Percentiles rank a stretch among this genome's conserved stretches.
Evolutionary conservation across 352 stramenopile genomes (phyloP).

Genomic region (Aphanomyces euteiches): DNA sequence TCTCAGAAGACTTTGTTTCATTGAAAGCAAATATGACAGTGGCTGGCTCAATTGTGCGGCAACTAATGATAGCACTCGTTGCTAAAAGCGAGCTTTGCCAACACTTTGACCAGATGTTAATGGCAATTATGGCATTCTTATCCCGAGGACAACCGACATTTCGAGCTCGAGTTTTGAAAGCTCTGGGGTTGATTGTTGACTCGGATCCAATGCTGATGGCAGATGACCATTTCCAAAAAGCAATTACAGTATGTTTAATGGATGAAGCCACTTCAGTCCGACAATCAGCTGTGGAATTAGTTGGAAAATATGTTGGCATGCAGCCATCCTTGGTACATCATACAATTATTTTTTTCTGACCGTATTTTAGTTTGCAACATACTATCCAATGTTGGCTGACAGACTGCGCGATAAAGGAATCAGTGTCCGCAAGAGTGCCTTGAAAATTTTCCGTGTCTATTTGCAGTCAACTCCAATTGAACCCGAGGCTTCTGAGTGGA

Average conservation of each 20-base stretch:
- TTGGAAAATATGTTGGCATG: conserved; percentile 73
- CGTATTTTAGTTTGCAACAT: conserved; percentile 61
- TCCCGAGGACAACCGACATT: conserved; percentile 67
- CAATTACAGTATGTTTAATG: conserved; percentile 63
- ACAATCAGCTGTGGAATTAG: conserved; percentile 79
- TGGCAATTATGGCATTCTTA: conserved; percentile 72
- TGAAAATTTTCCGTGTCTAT: conserved; percentile 69
- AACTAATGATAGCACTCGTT: conserved; percentile 46
- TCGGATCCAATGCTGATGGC: conserved; percentile 83
- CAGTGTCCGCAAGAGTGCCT: conserved; percentile 81
- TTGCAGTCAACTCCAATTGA: conserved; percentile 33
- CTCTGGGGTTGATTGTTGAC: conserved; percentile 67
- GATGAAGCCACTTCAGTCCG: conserved; percentile 78
- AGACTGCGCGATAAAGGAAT: conserved; percentile 78
- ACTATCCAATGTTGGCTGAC: conserved; percentile 70
- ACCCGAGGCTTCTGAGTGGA: conserved; percentile 4
- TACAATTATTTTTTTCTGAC: neutral
- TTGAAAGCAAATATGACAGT: conserved; percentile 7
- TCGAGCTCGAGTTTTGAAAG: conserved; percentile 73
- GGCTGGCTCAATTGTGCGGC: conserved; percentile 29
- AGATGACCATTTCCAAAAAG: conserved; percentile 47
- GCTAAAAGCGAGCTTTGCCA: conserved; percentile 61
- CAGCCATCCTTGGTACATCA: conserved; percentile 66
- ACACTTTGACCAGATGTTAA: conserved; percentile 63
- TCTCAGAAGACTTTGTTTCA: conserved; percentile 48